These are phyloP conservation scores for Osmanthus fragrans DNA, from an alignment of 257 asterid genomes.

Conservation along the genomic window DNA sequence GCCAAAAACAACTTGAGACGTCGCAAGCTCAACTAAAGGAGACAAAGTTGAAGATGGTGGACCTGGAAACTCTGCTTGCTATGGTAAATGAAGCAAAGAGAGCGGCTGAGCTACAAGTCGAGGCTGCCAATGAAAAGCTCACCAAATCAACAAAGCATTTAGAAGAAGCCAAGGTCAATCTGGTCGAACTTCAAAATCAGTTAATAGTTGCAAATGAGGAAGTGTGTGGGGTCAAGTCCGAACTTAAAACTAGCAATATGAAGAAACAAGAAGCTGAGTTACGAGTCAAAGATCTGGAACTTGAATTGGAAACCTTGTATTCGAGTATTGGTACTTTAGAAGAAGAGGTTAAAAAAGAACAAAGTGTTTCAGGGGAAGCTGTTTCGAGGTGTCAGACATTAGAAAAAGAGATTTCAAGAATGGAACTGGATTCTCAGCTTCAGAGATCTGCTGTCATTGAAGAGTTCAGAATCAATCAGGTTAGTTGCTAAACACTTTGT, in stretches of 20 bases:
- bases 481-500: constrained; percentile 21
- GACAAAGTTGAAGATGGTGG: constrained; percentile 35
- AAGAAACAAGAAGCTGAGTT: constrained; percentile 54
- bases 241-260: constrained; percentile 44
- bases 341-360: constrained; percentile 48
- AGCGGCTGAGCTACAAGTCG: constrained; percentile 45
- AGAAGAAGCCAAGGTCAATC: constrained; percentile 48
- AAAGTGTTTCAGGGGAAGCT: constrained; percentile 47
- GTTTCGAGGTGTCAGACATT: constrained; percentile 43
- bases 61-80: constrained; percentile 48
- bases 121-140: constrained; percentile 38
- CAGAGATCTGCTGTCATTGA: constrained; percentile 50
- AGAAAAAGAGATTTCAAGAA: constrained; percentile 48
- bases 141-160: constrained; percentile 40
- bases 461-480: constrained; percentile 69
- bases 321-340: constrained; percentile 40
- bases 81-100: constrained; percentile 51
- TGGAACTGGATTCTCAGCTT: constrained; percentile 44
- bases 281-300: constrained; percentile 35
- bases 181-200: constrained; percentile 38
- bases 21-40: constrained; percentile 56
- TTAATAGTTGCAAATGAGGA: constrained; percentile 40
- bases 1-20: constrained; percentile 49
- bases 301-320: constrained; percentile 43
- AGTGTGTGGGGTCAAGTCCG: constrained; percentile 32